phyloP scores from a whole-genome alignment of 257 asterid genomes.

The Nicotiana knightiana region DNA sequence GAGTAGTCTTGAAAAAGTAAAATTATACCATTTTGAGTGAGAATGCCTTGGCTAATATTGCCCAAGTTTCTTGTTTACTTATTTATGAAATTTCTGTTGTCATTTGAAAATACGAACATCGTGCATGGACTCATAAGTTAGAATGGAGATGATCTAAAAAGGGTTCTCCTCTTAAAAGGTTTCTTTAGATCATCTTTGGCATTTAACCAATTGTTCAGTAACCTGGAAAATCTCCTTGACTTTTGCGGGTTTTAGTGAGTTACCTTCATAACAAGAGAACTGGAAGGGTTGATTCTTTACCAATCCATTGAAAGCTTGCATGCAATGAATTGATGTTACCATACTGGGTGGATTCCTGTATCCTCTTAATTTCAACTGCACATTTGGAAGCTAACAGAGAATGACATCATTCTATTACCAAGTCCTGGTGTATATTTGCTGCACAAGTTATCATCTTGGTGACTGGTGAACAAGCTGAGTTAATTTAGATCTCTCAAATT shows the following conservation, averaged over 20 bases:
- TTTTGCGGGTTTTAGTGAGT: neutral
- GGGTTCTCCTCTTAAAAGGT: neutral
- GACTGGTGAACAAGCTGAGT: neutral
- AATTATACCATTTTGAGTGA: neutral
- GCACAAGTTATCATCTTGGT: neutral
- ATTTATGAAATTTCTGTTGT: neutral
- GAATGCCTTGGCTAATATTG: neutral
- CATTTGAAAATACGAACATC: neutral
- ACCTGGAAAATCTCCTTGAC: neutral
- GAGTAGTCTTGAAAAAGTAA: neutral
- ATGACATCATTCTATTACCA: neutral
- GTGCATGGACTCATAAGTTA: neutral
- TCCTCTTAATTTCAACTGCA: neutral
- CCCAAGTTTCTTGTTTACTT: neutral
- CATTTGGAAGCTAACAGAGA: neutral
- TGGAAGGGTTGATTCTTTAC: neutral
- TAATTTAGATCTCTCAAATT: neutral
- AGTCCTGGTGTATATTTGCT: neutral
- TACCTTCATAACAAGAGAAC: neutral
- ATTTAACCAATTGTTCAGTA: neutral
- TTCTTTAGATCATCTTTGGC: neutral
- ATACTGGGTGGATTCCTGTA: neutral
- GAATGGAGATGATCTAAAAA: neutral
- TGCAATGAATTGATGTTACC: neutral
- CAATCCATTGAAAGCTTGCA: constrained; percentile 4